These are phyloP conservation scores for Schizonepeta tenuifolia DNA, from an alignment of 257 asterid genomes.

Conservation along the genomic window DNA sequence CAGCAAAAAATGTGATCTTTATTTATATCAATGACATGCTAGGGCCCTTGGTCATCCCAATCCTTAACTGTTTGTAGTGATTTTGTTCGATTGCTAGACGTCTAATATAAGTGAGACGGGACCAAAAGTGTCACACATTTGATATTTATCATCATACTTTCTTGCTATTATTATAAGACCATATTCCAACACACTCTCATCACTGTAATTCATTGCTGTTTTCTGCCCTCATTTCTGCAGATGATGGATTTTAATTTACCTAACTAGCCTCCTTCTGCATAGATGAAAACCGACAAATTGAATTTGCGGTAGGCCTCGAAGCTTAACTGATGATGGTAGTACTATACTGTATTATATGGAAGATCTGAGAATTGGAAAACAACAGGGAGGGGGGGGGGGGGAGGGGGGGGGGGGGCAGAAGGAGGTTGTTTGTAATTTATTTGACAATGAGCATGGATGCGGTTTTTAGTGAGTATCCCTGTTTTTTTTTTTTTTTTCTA, in stretches of 20 bases:
- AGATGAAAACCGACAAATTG: conserved; percentile 37
- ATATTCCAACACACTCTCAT: conserved; percentile 32
- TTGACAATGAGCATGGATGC: conserved; percentile 81
- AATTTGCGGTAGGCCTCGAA: conserved; percentile 33
- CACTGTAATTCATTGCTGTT: conserved; percentile 5
- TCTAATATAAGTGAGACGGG: conserved; percentile 38
- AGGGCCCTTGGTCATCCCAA: conserved; percentile 36
- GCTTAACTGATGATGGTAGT: conserved; percentile 42
- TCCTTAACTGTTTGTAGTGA: conserved; percentile 35
- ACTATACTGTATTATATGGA: conserved; percentile 51
- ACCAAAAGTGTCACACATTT: conserved; percentile 38
- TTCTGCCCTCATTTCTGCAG: conserved; percentile 44
- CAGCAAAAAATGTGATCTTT: conserved; percentile 29
- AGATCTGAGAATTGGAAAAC: conserved; percentile 23
- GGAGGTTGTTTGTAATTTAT: conserved; percentile 42
- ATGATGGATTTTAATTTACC: conserved; percentile 42
- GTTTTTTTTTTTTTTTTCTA: conserved; percentile 35
- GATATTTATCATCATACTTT: conserved; percentile 32
- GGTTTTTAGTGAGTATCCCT: conserved; percentile 74
- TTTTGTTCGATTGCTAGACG: conserved; percentile 27
- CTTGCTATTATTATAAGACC: conserved; percentile 23
- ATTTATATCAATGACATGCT: conserved; percentile 28
- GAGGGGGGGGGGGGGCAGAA: no score
- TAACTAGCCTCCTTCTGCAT: conserved; percentile 47
- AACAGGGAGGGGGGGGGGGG: no score